Base-by-base conservation (phyloP, 805 yeast species). In the Brettanomyces sp. region DNA sequence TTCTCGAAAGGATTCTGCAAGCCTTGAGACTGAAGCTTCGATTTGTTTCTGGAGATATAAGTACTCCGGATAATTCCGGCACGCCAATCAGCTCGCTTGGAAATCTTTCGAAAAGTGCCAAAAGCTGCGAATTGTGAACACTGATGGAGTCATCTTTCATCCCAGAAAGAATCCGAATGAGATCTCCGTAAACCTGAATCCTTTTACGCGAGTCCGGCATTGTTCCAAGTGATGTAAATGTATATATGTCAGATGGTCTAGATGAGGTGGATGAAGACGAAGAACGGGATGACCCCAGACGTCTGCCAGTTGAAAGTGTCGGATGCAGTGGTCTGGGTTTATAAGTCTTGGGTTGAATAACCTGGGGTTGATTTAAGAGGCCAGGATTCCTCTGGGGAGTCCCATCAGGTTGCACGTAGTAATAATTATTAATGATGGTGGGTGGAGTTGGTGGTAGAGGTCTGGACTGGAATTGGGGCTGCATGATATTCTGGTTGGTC, bases 1-100 rank as follows among this genome's bases (percentile, higher is more conserved):
- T 53, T n/a, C 45, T 30, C 41, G 55, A 41, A 5, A 62, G 42
- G n/a, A 42, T 44, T 28, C 48, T 41, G 6, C 54, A 51, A 4
- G 62, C 52, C 18, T 50, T 50, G 5, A 30, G 23, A 7, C 46
- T 47, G 50, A 62, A 59, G 2, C 37, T 41, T 4, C 49, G 41
- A 3, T 50, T 48, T 11, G 44, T 39, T n/a, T 49, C 54, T 11
- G 64, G 64, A 44, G 58, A 60, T 44, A 52, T 41, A 13, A 60
- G 37, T 9, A 57, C 24, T 7, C 43, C 36, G 4, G 49, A 42
- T 6, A 61, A 44, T 13, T 55, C 52, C 4, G 42, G 42, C n/a
- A 43, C 24, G 14, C 42, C 45, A 2, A 59, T 44, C 1, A 45
- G 21, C 35, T 58, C 58, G 34, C 46, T 49, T 25, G 53, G 50